Conservation (phyloP, 73 alveolate genomes). For the Tetrahymena borealis region DNA sequence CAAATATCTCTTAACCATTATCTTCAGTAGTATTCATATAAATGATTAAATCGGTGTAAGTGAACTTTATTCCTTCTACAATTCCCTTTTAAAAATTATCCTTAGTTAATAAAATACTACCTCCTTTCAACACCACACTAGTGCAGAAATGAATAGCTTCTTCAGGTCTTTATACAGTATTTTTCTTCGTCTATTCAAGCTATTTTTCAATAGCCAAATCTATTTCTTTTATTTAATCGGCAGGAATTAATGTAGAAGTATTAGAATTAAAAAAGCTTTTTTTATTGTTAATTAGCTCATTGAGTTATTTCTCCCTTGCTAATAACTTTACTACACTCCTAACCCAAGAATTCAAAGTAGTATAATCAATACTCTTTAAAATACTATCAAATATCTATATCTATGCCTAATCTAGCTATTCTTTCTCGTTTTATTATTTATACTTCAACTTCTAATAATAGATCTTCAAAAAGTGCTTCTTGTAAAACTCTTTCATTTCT, state of each 20-base stretch:
- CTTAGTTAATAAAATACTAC: neutral
- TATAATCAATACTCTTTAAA: neutral
- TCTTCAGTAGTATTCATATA: neutral
- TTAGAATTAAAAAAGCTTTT: neutral
- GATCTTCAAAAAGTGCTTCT: neutral
- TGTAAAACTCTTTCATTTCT: neutral
- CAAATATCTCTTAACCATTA: conserved; percentile 10
- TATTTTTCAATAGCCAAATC: neutral
- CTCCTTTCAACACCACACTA: neutral
- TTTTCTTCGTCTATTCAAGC: neutral
- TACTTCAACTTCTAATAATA: neutral
- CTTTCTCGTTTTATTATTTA: neutral
- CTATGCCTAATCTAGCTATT: neutral
- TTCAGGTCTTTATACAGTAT: conserved; percentile 19
- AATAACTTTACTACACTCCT: neutral
- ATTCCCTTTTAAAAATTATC: neutral
- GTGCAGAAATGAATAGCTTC: conserved; percentile 3
- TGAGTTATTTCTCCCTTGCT: neutral
- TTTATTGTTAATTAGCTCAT: neutral
- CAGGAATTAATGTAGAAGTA: neutral
- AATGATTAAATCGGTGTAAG: neutral
- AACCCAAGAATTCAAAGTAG: neutral
- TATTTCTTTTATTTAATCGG: neutral
- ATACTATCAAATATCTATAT: neutral
- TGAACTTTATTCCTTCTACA: conserved; percentile 14